phyloP scores from a whole-genome alignment of 1,139 yeast genomes.

The Ashbya aceris region DNA sequence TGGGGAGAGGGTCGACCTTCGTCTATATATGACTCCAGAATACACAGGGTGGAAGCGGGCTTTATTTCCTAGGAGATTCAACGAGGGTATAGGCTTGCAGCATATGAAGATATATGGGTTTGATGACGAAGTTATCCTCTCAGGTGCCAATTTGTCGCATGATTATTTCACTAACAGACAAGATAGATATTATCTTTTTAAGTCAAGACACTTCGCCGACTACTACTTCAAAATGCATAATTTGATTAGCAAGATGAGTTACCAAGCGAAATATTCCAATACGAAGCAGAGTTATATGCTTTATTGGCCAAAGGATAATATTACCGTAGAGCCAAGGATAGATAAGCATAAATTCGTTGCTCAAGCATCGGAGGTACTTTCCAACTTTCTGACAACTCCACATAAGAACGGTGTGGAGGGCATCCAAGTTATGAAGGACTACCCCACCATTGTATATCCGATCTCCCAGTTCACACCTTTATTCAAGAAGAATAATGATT shows the following conservation, averaged over 20 bases:
- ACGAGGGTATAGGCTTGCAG: slow-evolving; percentile 88
- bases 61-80: slow-evolving; percentile 70
- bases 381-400: slow-evolving; percentile 43
- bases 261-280: slow-evolving; percentile 45
- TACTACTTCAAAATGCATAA: slow-evolving; percentile 65
- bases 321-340: slow-evolving; percentile 62
- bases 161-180: slow-evolving; percentile 96
- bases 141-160: slow-evolving; percentile 84
- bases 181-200: slow-evolving; percentile 78
- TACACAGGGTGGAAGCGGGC: slow-evolving; percentile 56
- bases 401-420: slow-evolving; percentile 9
- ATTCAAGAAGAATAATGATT: slow-evolving; percentile 40
- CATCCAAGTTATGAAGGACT: slow-evolving; percentile 20
- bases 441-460: slow-evolving; percentile 76
- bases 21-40: slow-evolving; percentile 88
- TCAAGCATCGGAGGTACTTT: slow-evolving; percentile 49
- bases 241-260: slow-evolving; percentile 61
- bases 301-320: slow-evolving; percentile 68
- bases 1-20: slow-evolving; percentile 66
- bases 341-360: slow-evolving; percentile 48
- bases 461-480: slow-evolving; percentile 86
- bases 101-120: slow-evolving; percentile 97
- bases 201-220: slow-evolving; percentile 47
- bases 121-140: slow-evolving; percentile 78
- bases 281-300: slow-evolving; percentile 45